Evolutionary conservation across 306 rosid species (phyloP).

Genomic region (Medicago truncatula): MtrunA17r5.0-ANR NC_053045.1:37590001-37590500

Average conservation of each 20-base stretch:
- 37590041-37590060: slow-evolving; percentile 93
- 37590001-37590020: slow-evolving; percentile 98
- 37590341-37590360: slow-evolving; percentile 84
- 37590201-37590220: slow-evolving; percentile 94
- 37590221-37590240: slow-evolving; percentile 86
- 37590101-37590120: slow-evolving; percentile 74
- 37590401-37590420: slow-evolving; percentile 83
- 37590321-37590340: slow-evolving; percentile 87
- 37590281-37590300: slow-evolving; percentile 78
- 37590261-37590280: slow-evolving; percentile 93
- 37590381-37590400: slow-evolving; percentile 76
- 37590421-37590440: slow-evolving; percentile 72
- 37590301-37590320: slow-evolving; percentile 69
- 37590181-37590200: slow-evolving; percentile 91
- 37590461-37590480: slow-evolving; percentile 95
- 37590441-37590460: slow-evolving; percentile 96
- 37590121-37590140: slow-evolving; percentile 90
- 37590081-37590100: slow-evolving; percentile 87
- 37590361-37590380: slow-evolving; percentile 92
- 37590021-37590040: slow-evolving; percentile 99
- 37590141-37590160: slow-evolving; percentile 90
- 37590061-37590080: slow-evolving; percentile 92
- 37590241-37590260: slow-evolving; percentile 95
- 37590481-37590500: slow-evolving; percentile 71
- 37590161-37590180: slow-evolving; percentile 89